Base-by-base conservation (phyloP, 2,329 filamentous ascomycete species). In the Arthrocladium fulminans region DNA sequence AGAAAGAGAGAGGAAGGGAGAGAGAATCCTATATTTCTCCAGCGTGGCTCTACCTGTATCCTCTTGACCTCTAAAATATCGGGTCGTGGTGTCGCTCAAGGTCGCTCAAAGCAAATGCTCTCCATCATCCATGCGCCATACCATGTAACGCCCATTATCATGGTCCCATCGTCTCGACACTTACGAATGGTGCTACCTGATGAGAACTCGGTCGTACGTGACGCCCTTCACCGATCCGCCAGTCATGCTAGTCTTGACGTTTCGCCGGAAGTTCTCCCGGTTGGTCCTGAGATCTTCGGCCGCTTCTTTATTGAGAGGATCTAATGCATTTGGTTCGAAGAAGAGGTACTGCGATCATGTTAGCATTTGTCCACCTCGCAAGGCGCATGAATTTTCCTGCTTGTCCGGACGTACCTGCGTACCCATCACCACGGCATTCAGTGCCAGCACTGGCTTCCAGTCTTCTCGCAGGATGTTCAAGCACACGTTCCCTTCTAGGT, bases 231-330 rank as follows among this genome's bases (percentile, higher is more conserved):
- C 81, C 1, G 70, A 70, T 5, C 88, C 88, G 45, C 92, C 92
- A 2, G 73, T 74, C 86, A 98, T 95, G 5, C 88, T 77, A 19
- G 75, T 76, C 60, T 86, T 79, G 32, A 97, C 92, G 62, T 97
- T 96, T 52, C 88, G 76, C 75, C 89, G 92, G 71, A 98, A 98
- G 24, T 75, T 79, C 47, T 97, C 92, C 30, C 88, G 74, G 66
- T 92, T 94, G 41, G 75, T 75, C 60, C 90, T 81, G 58, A 98
- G 73, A 63, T 97, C 92, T 53, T 96, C 88, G 3, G 92, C 92
- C 0, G 92, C 92, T 62, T 97, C 90, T 73, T 98, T 96, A 70
- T 98, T 98, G 52, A 98, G 73, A n/a, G 92, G 92, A 63, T 98
- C 92, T 42, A 86, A 89, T 8, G 92, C 88, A 63, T 98, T 98